Evolutionary conservation across 306 rosid species (phyloP), one percentile per base, ranked within the genome.

Genomic region (Acacia acuminata): DNA sequence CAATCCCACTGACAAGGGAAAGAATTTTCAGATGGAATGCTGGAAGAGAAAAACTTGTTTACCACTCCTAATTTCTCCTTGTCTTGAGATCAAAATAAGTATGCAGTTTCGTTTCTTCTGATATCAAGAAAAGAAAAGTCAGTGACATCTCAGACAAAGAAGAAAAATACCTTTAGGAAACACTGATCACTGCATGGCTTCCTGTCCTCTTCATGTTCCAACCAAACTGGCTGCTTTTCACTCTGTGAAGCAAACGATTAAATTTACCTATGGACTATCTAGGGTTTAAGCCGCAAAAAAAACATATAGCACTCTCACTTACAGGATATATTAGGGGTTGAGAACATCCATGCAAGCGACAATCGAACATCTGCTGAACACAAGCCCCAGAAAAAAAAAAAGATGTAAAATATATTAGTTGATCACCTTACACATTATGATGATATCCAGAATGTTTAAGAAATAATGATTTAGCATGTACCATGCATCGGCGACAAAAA

Each of bases 401-500:
- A 24, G 67, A 83, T 4, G 30, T 75, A 75, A 66, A 17, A 77
- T 22, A 64, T 55, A 67, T 71, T 81, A 45, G 48, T 69, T 56
- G 25, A 61, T 78, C 47, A 43, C 69, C 71, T 77, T 61, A 73
- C 56, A 74, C 51, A 76, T 67, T 60, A 61, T 64, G 73, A 79
- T 8, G 27, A 68, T 79, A 71, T 82, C 64, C 60, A 68, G 15
- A 76, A 86, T n/a, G 78, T 20, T 43, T 38, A 82, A 68, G 72
- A 66, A n/a, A 78, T 67, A 43, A 73, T 69, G 85, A 30, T 78
- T 79, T 81, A 85, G 68, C 40, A 55, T 82, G 55, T 85, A 96
- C 99, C 97, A 92, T 89, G 90, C 99, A 96, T 68, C 97, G 97
- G 36, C 98, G 95, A 82, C 98, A 96, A 78, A 96, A 96, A 84